phyloP scores from a whole-genome alignment of 129 eudicot species.

The Flaveria trinervia region DNA sequence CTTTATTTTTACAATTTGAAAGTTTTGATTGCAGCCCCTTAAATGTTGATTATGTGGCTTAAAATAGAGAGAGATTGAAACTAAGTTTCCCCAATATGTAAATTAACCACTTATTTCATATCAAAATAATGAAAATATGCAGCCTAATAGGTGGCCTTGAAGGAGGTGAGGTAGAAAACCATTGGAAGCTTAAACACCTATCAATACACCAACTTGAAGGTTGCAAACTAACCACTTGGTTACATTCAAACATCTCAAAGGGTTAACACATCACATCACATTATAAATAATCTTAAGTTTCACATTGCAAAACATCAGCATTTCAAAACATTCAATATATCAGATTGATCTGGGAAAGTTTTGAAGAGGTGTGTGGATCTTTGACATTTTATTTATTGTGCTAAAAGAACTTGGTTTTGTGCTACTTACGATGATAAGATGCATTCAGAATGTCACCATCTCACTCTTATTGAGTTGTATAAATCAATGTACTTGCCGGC shows the following conservation, averaged over 20 bases:
- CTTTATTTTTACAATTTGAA: not conserved
- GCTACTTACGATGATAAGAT: not conserved
- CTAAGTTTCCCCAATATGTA: not conserved
- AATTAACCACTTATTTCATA: not conserved
- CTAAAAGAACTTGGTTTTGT: not conserved
- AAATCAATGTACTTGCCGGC: slow-evolving; percentile 69
- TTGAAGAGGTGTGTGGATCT: too few species aligned
- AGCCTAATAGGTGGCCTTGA: too few species aligned
- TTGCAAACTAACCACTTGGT: too few species aligned
- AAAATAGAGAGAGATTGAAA: not conserved
- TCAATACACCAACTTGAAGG: too few species aligned
- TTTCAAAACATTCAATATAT: too few species aligned
- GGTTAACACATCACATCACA: not conserved
- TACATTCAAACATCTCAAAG: not conserved
- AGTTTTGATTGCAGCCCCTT: not conserved
- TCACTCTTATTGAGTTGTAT: slow-evolving; percentile 60
- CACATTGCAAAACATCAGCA: not conserved
- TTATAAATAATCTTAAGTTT: not conserved
- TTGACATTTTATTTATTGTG: not conserved
- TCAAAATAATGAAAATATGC: too few species aligned
- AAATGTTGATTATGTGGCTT: not conserved
- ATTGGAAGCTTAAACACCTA: too few species aligned
- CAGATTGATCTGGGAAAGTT: too few species aligned
- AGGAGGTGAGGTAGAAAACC: too few species aligned
- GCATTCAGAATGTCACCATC: slow-evolving; percentile 25